phyloP scores from a whole-genome alignment of 306 rosid genomes.

The Dalbergia cultrata region DNA sequence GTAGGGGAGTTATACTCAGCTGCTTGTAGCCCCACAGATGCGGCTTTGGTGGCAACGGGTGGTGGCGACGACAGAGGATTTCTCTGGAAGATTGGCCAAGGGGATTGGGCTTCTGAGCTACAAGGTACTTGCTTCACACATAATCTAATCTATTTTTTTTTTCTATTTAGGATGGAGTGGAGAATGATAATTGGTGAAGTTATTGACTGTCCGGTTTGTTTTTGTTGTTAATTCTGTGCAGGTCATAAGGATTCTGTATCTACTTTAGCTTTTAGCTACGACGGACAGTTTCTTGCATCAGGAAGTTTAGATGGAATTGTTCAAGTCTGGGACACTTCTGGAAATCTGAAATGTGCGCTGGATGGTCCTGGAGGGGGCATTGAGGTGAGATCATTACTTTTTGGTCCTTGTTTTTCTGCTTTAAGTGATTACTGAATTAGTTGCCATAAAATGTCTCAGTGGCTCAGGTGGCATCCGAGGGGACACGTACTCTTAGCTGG shows the following conservation, averaged over 20 bases:
- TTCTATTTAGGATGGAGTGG: not conserved
- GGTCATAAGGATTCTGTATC: constrained; percentile 85
- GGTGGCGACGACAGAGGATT: constrained; percentile 90
- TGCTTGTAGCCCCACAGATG: constrained; percentile 83
- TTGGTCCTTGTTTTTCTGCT: constrained; percentile 17
- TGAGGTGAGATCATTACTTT: constrained; percentile 52
- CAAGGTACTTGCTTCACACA: constrained; percentile 56
- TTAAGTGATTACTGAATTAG: constrained; percentile 24
- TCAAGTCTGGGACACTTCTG: constrained; percentile 81
- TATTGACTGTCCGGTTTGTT: constrained; percentile 1
- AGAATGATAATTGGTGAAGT: constrained; percentile 23
- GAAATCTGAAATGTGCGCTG: constrained; percentile 60
- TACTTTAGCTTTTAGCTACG: constrained; percentile 77
- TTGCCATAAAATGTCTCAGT: constrained; percentile 63
- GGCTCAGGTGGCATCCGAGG: constrained; percentile 96
- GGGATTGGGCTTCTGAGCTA: constrained; percentile 90
- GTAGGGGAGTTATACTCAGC: constrained; percentile 84
- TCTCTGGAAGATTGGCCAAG: constrained; percentile 84
- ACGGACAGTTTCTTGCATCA: constrained; percentile 84
- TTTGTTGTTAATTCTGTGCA: constrained; percentile 46
- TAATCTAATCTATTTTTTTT: constrained; percentile 14
- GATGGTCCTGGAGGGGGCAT: constrained; percentile 89
- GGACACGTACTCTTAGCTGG: constrained; percentile 88
- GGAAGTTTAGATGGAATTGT: constrained; percentile 82
- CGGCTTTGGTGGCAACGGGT: constrained; percentile 83